Conservation (phyloP, 139 green algal genomes). For the Picochlorum sp. region DNA sequence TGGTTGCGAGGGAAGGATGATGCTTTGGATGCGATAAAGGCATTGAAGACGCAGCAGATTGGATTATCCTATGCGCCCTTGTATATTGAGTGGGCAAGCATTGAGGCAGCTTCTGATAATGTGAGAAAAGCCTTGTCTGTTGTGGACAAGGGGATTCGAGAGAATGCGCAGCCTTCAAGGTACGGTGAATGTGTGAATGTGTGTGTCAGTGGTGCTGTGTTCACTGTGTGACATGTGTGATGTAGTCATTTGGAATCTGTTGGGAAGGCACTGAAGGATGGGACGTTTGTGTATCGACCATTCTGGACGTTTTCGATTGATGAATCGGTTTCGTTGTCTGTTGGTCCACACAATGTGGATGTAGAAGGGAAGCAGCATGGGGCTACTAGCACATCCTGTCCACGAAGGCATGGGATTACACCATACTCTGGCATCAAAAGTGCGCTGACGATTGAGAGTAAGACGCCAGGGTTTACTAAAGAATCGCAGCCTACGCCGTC, state of each 20-base stretch:
- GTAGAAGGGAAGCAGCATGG: no score
- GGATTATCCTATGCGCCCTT: conserved; percentile 42
- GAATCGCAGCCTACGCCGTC: neutral
- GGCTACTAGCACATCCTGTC: no score
- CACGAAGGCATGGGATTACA: no score
- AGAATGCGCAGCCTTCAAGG: neutral
- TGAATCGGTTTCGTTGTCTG: neutral
- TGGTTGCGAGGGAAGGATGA: conserved; percentile 69
- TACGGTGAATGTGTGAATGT: neutral
- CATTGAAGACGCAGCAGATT: conserved; percentile 66
- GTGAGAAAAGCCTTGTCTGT: conserved; percentile 41
- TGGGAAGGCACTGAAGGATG: neutral
- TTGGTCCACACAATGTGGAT: neutral
- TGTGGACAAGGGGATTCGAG: conserved; percentile 43
- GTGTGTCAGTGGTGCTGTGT: neutral
- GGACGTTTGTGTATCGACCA: neutral
- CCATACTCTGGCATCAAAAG: no score
- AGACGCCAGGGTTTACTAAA: neutral
- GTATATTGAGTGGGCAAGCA: conserved; percentile 66
- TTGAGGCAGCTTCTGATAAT: conserved; percentile 58
- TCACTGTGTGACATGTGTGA: neutral
- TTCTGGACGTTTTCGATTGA: neutral
- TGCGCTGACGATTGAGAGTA: no score
- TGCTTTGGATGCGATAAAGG: conserved; percentile 78
- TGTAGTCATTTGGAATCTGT: neutral